Base-by-base conservation (phyloP, 345 rosid species). In the Eucalyptus tenuipes region DNA sequence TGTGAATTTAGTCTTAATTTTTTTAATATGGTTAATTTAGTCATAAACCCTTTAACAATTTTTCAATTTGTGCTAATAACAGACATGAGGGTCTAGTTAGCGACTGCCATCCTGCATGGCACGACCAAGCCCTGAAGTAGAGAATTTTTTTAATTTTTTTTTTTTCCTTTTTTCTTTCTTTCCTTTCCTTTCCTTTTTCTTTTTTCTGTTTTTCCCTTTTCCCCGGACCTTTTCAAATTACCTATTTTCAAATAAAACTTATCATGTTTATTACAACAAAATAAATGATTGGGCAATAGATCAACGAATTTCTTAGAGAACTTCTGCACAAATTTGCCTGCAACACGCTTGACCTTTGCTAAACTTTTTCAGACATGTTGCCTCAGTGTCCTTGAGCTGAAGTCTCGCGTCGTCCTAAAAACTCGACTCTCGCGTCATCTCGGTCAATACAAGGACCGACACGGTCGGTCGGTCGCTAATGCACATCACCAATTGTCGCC, bases 131-230 rank as follows among this genome's bases (percentile, higher is more conserved):
- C 25, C 5, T 18, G 2, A 0, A 52, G 57, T 52, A 52, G 25
- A 24, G 6, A 55, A 2, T 4, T 4, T 55, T 55, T 1, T 55
- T 10, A 8, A 8, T 24, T 10, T 10, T 55, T 4, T 0, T 0
- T 1, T 9, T 22, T 50, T 55, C 4, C 5, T 13, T 48, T 48
- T 48, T 42, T 4, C 53, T 50, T 17, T 18, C 57, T 18, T 52
- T 52, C 25, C 13, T 24, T 55, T 55, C 6, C 61, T 24, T 55
- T 24, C 13, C 0, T 55, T 55, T 55, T 10, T 55, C 6, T 24
- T 55, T 53, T 22, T 22, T 10, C 29, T 24, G 29, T 4, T 55
- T 55, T 55, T 55, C 29, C 61, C 61, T 10, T 55, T 55, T 0
- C 3, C 27, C 61, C 61, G 6, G 61, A 2, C 61, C 61, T 55